Percentiles rank a stretch among this genome's conserved stretches.
phyloP scores from a whole-genome alignment of 73 alveolate genomes.

The Tetrahymena borealis region DNA sequence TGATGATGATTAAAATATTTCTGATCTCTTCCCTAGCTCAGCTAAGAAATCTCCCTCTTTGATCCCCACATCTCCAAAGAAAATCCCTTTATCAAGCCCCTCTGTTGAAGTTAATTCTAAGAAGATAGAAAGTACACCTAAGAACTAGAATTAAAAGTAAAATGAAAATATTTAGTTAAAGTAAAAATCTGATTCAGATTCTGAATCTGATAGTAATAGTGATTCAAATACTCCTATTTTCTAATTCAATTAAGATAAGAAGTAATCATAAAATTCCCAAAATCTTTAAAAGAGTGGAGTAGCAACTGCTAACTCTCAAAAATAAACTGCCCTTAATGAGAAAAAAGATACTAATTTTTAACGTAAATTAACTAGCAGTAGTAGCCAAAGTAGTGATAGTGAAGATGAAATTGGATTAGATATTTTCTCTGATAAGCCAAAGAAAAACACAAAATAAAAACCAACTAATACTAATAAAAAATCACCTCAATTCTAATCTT shows the following conservation, averaged over 20 bases:
- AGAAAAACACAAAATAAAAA: too few species aligned
- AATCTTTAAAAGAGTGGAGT: too few species aligned
- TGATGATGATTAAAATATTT: background rate
- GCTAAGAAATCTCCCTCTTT: background rate
- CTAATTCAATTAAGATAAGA: background rate
- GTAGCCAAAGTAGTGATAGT: background rate
- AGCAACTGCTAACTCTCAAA: too few species aligned
- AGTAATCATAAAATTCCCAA: background rate
- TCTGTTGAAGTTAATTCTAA: background rate
- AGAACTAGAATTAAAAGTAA: background rate
- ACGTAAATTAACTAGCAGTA: background rate
- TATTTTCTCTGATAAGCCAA: background rate
- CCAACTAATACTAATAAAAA: too few species aligned
- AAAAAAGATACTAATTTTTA: background rate
- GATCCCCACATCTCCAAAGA: background rate
- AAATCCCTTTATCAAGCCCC: background rate
- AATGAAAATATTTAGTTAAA: background rate
- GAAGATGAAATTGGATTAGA: background rate
- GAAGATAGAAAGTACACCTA: background rate
- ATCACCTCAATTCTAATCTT: background rate
- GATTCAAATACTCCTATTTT: background rate
- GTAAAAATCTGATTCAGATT: background rate
- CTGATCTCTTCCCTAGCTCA: background rate
- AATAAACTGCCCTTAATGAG: background rate
- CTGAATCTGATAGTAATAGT: background rate